Conservation (phyloP, 768 basidiomycete genomes). For the Rhizopogon vesiculosus region DNA sequence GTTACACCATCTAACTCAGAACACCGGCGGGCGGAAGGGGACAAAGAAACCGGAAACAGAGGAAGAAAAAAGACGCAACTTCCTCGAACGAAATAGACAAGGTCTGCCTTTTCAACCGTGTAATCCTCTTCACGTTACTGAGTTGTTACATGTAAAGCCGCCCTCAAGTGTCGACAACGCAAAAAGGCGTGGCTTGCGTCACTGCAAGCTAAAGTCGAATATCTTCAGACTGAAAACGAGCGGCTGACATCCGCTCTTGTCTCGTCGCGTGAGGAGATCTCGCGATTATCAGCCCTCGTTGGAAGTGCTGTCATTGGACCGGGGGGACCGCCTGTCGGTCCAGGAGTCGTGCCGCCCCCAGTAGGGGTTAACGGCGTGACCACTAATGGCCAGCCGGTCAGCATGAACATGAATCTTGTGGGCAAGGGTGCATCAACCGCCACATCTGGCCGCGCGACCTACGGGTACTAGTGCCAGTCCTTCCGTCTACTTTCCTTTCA, state of each 20-base stretch:
- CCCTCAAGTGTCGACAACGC: slow-evolving; percentile 97
- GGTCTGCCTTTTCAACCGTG: slow-evolving; percentile 42
- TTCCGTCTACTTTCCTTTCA: slow-evolving; percentile 3
- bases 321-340: slow-evolving; percentile 24
- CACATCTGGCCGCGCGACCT: slow-evolving; percentile 30
- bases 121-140: neutral
- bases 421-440: slow-evolving; percentile 30
- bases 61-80: slow-evolving; percentile 96
- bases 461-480: slow-evolving; percentile 30
- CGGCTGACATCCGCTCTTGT: slow-evolving; percentile 83
- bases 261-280: slow-evolving; percentile 87
- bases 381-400: slow-evolving; percentile 33
- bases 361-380: slow-evolving; percentile 18
- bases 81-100: slow-evolving; percentile 95
- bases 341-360: slow-evolving; percentile 24
- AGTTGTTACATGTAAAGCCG: slow-evolving; percentile 50
- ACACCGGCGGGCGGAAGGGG: slow-evolving; percentile 21
- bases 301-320: slow-evolving; percentile 56
- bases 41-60: slow-evolving; percentile 90
- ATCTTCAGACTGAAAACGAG: slow-evolving; percentile 90
- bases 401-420: slow-evolving; percentile 38
- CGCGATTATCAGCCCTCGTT: slow-evolving; percentile 71
- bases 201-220: slow-evolving; percentile 92
- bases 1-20: slow-evolving; percentile 10
- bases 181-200: slow-evolving; percentile 97